Conservation (phyloP, 2,329 filamentous ascomycete genomes). For the Amylocarpus encephaloides region DNA sequence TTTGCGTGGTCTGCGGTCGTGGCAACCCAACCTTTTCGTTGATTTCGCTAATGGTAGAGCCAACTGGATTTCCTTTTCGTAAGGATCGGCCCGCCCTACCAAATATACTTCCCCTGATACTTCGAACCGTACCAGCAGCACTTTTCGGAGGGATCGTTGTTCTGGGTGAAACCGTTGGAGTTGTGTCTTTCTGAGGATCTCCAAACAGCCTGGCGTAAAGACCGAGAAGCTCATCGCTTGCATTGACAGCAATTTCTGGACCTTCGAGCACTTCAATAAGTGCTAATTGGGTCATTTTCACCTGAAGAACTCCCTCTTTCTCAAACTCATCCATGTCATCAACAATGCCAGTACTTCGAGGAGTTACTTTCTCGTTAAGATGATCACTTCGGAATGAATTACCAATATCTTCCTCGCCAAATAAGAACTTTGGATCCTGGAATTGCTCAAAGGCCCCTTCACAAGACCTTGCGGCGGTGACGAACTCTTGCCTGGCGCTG, state of each 20-base stretch:
- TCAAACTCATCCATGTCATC: slow-evolving; percentile 79
- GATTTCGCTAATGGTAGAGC: slow-evolving; percentile 26
- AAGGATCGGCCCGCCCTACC: slow-evolving; percentile 46
- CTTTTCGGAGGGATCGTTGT: slow-evolving; percentile 53
- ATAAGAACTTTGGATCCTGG: slow-evolving; percentile 61
- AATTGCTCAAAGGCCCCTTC: slow-evolving; percentile 91
- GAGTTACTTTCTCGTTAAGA: slow-evolving; percentile 43
- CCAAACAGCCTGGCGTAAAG: slow-evolving; percentile 80
- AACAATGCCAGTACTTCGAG: slow-evolving; percentile 46
- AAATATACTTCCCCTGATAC: slow-evolving; percentile 71
- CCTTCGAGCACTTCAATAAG: slow-evolving; percentile 80
- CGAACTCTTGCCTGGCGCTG: slow-evolving; percentile 79
- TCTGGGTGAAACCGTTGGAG: slow-evolving; percentile 29
- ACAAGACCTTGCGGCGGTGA: slow-evolving; percentile 73
- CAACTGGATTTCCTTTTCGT: slow-evolving; percentile 38
- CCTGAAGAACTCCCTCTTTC: slow-evolving; percentile 81
- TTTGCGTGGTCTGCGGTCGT: slow-evolving; percentile 28
- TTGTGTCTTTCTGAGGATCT: slow-evolving; percentile 40
- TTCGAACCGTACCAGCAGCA: slow-evolving; percentile 64
- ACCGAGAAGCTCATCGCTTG: slow-evolving; percentile 75
- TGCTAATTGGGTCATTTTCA: slow-evolving; percentile 90
- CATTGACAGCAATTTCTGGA: slow-evolving; percentile 78
- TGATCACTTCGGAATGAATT: slow-evolving; percentile 57
- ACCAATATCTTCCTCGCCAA: slow-evolving; percentile 52
- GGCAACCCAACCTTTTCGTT: slow-evolving; percentile 30